These are phyloP conservation scores for Cinchona pubescens DNA, from an alignment of 257 asterid species.

Conservation along the genomic window DNA sequence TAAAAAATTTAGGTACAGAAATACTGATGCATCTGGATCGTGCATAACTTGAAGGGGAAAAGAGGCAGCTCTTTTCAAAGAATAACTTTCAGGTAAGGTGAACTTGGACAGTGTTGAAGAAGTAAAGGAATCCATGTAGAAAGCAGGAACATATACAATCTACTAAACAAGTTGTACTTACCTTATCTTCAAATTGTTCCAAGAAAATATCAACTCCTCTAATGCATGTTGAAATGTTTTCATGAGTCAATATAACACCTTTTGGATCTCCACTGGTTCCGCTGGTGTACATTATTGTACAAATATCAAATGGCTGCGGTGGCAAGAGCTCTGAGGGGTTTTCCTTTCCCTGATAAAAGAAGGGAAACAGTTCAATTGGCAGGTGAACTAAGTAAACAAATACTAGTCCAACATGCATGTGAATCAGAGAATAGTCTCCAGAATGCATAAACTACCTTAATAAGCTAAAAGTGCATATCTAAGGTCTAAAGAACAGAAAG, in stretches of 20 bases:
- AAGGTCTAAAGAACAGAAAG: not conserved
- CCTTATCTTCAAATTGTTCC: slow-evolving; percentile 96
- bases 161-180: slow-evolving; percentile 11
- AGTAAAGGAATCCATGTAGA: not conserved
- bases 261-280: slow-evolving; percentile 97
- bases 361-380: not conserved
- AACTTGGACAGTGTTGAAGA: not conserved
- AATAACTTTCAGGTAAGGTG: not conserved
- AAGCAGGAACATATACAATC: not conserved
- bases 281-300: slow-evolving; percentile 96
- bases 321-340: slow-evolving; percentile 54
- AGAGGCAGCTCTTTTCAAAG: not conserved
- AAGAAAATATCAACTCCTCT: slow-evolving; percentile 77
- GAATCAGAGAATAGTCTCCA: not conserved
- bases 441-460: not conserved
- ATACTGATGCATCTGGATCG: not conserved
- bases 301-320: slow-evolving; percentile 51
- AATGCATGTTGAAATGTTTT: slow-evolving; percentile 54
- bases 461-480: not conserved
- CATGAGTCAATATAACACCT: slow-evolving; percentile 93
- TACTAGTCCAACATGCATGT: not conserved
- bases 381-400: not conserved
- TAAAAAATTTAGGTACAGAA: not conserved
- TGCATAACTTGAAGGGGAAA: not conserved
- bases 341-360: slow-evolving; percentile 55